Evolutionary conservation across 345 rosid genomes (phyloP), one percentile per base, ranked within the genome.

Genomic region (Hevea brasiliensis): DNA sequence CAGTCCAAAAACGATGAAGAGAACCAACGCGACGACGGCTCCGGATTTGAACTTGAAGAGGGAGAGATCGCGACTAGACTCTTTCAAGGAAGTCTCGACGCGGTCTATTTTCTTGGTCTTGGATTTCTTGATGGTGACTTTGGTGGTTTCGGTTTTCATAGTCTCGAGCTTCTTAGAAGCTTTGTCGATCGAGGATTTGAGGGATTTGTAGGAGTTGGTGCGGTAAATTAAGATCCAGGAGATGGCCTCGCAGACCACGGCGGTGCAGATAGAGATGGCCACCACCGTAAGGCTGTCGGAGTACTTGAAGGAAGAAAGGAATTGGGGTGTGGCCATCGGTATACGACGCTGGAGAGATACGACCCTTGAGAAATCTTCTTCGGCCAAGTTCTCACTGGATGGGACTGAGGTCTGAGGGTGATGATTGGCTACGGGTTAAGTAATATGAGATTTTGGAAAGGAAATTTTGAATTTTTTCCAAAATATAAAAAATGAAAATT

Each of bases 41-140:
- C 99, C 99, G 65, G 99, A 95, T 82, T 95, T 95, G 92, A 95
- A 91, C 92, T 95, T 95, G 93, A 95, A 95, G 51, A 95, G 89
- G 7, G 99, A 95, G 9, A 95, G 87, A 77, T 92, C 98, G 68
- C 99, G 89, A 82, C 89, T 92, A 29, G 99, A 89, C 68, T 95
- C 99, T 69, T 92, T 95, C 62, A 95, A 82, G 71, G 94, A 89
- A 65, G 97, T 71, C 81, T 95, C 99, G 44, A 95, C 96, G 75
- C 99, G 97, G 81, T 95, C 98, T 56, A 95, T 91, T 83, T 91
- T 95, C 92, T 90, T 92, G 80, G 98, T 86, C 74, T 92, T 92
- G 61, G 98, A 90, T 65, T 93, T 93, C 76, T 89, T 95, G 51
- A 23, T 73, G 57, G 76, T 59, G 79, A 89, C 76, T 80, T 87